These are phyloP conservation scores for Elaeis guineensis DNA, from an alignment of 176 grass and related monocot species.

Conservation along the genomic window DNA sequence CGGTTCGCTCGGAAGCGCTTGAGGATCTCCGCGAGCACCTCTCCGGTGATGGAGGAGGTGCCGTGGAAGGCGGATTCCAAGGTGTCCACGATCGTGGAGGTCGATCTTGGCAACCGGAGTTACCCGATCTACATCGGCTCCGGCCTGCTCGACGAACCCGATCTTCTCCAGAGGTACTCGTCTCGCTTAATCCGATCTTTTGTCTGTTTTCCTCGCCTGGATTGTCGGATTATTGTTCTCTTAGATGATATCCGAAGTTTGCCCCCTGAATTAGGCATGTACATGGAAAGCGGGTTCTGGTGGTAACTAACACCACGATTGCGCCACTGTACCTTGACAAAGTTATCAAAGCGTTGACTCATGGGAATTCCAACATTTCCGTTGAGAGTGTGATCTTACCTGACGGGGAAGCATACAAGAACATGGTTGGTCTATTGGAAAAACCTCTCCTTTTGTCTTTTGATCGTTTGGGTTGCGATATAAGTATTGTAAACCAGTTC, in stretches of 20 bases:
- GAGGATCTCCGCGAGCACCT: constrained; percentile 29
- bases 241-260: no score
- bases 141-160: constrained; percentile 69
- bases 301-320: constrained; percentile 90
- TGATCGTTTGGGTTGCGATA: not conserved
- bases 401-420: constrained; percentile 82
- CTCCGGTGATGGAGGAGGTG: constrained; percentile 45
- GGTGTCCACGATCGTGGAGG: constrained; percentile 70
- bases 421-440: constrained; percentile 46
- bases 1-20: not conserved
- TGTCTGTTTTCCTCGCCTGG: not conserved
- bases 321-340: constrained; percentile 81
- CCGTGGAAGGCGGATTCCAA: constrained; percentile 29
- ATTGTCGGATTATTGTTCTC: no score
- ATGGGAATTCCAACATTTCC: constrained; percentile 50
- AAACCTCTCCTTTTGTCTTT: not conserved
- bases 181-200: not conserved
- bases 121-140: constrained; percentile 95
- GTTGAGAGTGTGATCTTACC: constrained; percentile 90
- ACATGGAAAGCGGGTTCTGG: constrained; percentile 80
- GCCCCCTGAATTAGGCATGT: constrained; percentile 46
- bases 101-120: constrained; percentile 87
- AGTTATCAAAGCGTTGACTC: constrained; percentile 72
- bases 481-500: constrained; percentile 2
- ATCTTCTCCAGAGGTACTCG: constrained; percentile 79